phyloP scores from a whole-genome alignment of 495 filamentous ascomycete genomes.

The Aspergillus wentii region DNA sequence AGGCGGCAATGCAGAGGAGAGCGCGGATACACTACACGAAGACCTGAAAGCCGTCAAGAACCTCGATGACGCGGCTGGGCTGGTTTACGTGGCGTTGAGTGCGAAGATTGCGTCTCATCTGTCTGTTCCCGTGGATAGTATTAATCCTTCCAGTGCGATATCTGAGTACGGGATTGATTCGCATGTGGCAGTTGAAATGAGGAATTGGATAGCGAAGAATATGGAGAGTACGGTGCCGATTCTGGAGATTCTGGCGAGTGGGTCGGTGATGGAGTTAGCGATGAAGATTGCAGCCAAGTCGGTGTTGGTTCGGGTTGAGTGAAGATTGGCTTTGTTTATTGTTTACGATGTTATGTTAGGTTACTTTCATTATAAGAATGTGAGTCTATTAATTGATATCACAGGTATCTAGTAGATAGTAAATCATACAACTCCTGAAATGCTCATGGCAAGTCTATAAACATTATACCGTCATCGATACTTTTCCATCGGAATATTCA shows the following conservation, averaged over 20 bases:
- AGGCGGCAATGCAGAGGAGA: background rate
- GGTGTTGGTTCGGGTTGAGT: background rate
- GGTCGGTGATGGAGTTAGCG: constrained; percentile 16
- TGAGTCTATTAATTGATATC: too few relatives aligned
- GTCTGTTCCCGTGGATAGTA: constrained; percentile 11
- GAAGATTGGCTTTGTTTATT: too few relatives aligned
- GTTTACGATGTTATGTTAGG: too few relatives aligned
- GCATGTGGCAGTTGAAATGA: constrained; percentile 19
- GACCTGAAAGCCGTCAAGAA: constrained; percentile 13
- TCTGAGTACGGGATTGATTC: constrained; percentile 18
- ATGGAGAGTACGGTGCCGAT: constrained; percentile 17
- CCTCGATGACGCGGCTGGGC: constrained; percentile 20
- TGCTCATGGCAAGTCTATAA: background rate
- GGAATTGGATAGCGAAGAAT: constrained; percentile 14
- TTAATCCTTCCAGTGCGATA: constrained; percentile 4
- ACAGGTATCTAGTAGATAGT: too few relatives aligned
- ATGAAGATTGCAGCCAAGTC: constrained; percentile 14
- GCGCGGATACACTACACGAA: constrained; percentile 12
- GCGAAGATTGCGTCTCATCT: constrained; percentile 22
- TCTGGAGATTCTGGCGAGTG: constrained; percentile 22
- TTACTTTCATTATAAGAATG: too few relatives aligned
- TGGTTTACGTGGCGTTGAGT: constrained; percentile 17
- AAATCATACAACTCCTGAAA: too few relatives aligned
- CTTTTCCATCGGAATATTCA: background rate
- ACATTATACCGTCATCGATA: background rate